phyloP scores from a whole-genome alignment of 2,329 filamentous ascomycete species.

The Aspergillus vadensis region DNA sequence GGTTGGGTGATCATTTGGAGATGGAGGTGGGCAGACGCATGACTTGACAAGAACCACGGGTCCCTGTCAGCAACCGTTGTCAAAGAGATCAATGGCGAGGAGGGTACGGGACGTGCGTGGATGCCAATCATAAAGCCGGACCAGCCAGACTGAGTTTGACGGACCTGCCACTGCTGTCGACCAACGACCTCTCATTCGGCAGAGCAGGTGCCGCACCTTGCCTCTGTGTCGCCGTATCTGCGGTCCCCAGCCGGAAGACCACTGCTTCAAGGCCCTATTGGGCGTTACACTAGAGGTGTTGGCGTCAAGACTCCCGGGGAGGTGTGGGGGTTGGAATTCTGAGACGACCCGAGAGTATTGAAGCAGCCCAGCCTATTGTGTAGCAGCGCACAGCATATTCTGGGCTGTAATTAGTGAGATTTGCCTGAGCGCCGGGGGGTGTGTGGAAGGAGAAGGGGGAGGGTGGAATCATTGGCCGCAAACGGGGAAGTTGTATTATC shows the following conservation, averaged over 20 bases:
- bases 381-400: constrained; percentile 3
- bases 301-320: constrained; percentile 1
- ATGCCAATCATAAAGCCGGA: constrained; percentile 10
- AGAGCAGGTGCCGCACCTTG: constrained; percentile 7
- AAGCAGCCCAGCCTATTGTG: constrained; percentile 4
- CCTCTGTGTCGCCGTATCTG: constrained; percentile 11
- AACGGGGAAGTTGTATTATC: constrained; percentile 10
- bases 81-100: background rate
- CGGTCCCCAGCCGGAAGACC: constrained; percentile 19
- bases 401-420: background rate
- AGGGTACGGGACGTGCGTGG: background rate
- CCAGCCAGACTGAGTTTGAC: constrained; percentile 10
- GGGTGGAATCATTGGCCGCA: constrained; percentile 12
- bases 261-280: constrained; percentile 21
- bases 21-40: constrained; percentile 15
- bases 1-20: background rate
- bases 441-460: too few relatives aligned
- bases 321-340: background rate
- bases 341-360: background rate
- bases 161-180: background rate
- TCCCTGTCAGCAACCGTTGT: constrained; percentile 10
- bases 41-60: constrained; percentile 19
- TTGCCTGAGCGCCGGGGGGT: constrained; percentile 4
- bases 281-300: constrained; percentile 11
- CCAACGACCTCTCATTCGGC: constrained; percentile 6